Percentiles rank a stretch among this genome's conserved stretches.
Conservation (phyloP, 164 flowering plant genomes). For the Umbellularia californica region DNA sequence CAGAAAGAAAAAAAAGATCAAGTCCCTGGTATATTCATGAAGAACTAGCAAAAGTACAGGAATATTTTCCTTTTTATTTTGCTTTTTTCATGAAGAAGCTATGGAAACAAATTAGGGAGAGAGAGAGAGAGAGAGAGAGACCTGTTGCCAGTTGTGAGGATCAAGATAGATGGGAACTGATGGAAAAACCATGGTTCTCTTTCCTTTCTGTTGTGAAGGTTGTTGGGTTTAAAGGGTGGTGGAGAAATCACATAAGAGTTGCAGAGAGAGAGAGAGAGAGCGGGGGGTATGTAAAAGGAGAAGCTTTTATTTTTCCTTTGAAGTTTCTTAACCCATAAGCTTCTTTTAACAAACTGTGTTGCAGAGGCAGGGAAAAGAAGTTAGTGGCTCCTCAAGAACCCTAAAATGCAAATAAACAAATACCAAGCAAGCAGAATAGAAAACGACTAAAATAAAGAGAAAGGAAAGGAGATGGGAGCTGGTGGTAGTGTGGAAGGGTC, state of each 20-base stretch:
- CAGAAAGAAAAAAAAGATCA: constrained; percentile 10
- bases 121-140: constrained; percentile 15
- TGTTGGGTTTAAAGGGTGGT: constrained; percentile 30
- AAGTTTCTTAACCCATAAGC: constrained; percentile 46
- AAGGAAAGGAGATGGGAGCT: too few species aligned
- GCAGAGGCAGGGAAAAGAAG: constrained; percentile 18
- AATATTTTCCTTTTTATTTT: constrained; percentile 22
- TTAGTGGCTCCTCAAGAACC: constrained; percentile 21
- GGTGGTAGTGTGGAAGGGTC: too few species aligned
- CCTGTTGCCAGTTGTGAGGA: constrained; percentile 80
- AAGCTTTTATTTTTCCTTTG: constrained; percentile 17
- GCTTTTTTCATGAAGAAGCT: constrained; percentile 34
- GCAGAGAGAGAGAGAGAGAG: constrained; percentile 19
- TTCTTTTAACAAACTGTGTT: constrained; percentile 16
- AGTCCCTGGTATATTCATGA: constrained; percentile 48
- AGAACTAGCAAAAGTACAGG: constrained; percentile 22
- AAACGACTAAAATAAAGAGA: background rate
- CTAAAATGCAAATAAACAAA: background rate
- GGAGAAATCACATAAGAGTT: constrained; percentile 53
- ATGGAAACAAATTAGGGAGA: constrained; percentile 3
- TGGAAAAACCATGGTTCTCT: constrained; percentile 60
- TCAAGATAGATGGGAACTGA: constrained; percentile 69
- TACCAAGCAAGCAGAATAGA: background rate
- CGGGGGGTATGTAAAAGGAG: constrained; percentile 13
- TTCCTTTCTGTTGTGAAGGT: constrained; percentile 51